Evolutionary conservation across 495 filamentous ascomycete species (phyloP), one percentile per base, ranked within the genome.

Genomic region (Neurospora sp.): DNA sequence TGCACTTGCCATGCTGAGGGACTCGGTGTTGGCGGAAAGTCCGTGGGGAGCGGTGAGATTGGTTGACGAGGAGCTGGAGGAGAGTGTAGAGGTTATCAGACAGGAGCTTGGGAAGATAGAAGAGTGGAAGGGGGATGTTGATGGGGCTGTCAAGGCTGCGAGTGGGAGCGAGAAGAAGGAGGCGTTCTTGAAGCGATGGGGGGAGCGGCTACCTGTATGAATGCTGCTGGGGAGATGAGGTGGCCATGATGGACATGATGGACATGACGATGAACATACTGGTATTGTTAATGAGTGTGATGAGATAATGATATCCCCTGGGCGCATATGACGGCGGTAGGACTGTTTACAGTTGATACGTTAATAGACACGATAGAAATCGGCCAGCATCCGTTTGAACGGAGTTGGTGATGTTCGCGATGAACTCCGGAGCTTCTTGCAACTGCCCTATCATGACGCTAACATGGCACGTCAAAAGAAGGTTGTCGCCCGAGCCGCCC

Each of bases 1-100:
- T 7, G 83, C 84, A 0, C 74, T 85, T 31, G 81, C 82, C 61
- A 69, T 85, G 41, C 74, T 85, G 35, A 78, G 80, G 22, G 83
- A 85, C 69, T 83, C 81, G 10, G 74, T 86, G 18, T 70, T 86
- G 16, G 79, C 81, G 3, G 83, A 86, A 69, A 83, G 80, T 39
- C 76, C 76, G 8, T 84, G 81, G 70, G 76, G 79, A 3, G 76
- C 80, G 42, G 77, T 84, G 18, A 72, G 75, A 22, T 76, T 86
- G 10, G 73, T 85, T 20, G 83, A 86, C 72, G 79, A 81, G 0
- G 82, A 84, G 71, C 76, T 85, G 27, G 79, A 82, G 40, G 78
- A 74, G 0, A 77, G 78, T 1, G 79, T 86, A 46, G 74, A 66
- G 0, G 77, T 79, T 53, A 75, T 86, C 20, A 72, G 80, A 5